phyloP scores from a whole-genome alignment of 2,329 filamentous ascomycete species.

The Fusarium guadeloupense region DNA sequence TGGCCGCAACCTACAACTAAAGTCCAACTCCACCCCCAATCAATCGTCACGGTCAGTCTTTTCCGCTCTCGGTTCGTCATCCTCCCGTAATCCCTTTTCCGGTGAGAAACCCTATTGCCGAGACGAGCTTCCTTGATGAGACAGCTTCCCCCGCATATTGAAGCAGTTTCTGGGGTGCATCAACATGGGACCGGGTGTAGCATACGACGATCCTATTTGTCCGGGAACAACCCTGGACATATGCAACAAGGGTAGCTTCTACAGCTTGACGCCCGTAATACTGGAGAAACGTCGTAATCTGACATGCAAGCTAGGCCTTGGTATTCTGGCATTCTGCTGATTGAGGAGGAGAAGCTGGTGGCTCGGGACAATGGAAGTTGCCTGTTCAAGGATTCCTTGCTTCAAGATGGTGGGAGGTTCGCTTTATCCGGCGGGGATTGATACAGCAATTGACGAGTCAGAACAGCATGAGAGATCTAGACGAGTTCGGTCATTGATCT shows the following conservation, averaged over 20 bases:
- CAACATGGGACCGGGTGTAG: conserved; percentile 1
- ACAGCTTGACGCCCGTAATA: conserved; percentile 21
- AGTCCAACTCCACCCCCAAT: background rate
- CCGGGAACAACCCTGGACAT: conserved; percentile 10
- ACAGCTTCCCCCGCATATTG: conserved; percentile 33
- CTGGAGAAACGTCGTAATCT: conserved; percentile 32
- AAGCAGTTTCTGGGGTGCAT: conserved; percentile 21
- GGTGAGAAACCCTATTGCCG: conserved; percentile 17
- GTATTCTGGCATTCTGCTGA: conserved; percentile 14
- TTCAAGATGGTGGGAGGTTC: conserved; percentile 4
- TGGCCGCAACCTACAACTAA: background rate
- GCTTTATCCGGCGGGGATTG: conserved; percentile 34
- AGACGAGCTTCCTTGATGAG: conserved; percentile 5
- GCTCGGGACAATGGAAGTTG: conserved; percentile 36
- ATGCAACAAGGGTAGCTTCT: conserved; percentile 6
- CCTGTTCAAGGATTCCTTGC: conserved; percentile 11
- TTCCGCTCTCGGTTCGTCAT: conserved; percentile 14
- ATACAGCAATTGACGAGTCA: conserved; percentile 4
- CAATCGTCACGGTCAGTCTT: background rate
- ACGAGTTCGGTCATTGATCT: conserved; percentile 9
- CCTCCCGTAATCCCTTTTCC: conserved; percentile 18
- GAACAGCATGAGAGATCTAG: background rate
- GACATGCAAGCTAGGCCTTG: conserved; percentile 22
- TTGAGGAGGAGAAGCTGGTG: too few relatives aligned
- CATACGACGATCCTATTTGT: conserved; percentile 21